Conservation (phyloP, 2,329 filamentous ascomycete species). For the Byssoonygena ceratinophila region DNA sequence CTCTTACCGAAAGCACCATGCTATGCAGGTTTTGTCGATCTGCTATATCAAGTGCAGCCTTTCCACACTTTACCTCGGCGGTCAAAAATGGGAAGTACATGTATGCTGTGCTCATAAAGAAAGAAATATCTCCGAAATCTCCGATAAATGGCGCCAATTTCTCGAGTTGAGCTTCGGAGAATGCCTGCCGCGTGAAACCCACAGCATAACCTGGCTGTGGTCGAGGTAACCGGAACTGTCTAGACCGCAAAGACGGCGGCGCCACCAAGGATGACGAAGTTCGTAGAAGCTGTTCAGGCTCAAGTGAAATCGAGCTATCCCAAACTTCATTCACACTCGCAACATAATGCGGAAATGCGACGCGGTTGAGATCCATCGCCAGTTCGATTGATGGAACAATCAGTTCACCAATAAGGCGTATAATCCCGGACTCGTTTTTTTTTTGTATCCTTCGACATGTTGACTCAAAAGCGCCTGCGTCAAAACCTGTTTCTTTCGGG, state of each 20-base stretch:
- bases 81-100: conserved; percentile 45
- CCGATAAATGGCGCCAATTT: conserved; percentile 33
- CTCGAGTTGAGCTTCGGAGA: conserved; percentile 35
- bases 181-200: conserved; percentile 34
- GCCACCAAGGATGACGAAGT: neutral
- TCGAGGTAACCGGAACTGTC: conserved; percentile 19
- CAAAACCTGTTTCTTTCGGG: conserved; percentile 26
- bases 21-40: conserved; percentile 26
- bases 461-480: conserved; percentile 27
- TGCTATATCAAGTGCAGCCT: conserved; percentile 23
- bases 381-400: conserved; percentile 31
- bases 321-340: conserved; percentile 38
- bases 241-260: neutral
- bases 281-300: neutral
- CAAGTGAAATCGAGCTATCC: conserved; percentile 33
- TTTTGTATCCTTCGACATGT: conserved; percentile 23
- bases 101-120: conserved; percentile 34
- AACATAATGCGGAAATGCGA: conserved; percentile 26
- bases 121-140: conserved; percentile 27
- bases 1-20: conserved; percentile 29
- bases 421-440: conserved; percentile 22
- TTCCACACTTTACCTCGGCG: conserved; percentile 41
- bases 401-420: conserved; percentile 27
- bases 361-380: conserved; percentile 22
- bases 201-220: conserved; percentile 40